Base-by-base conservation (phyloP, 805 yeast genomes). In the Metschnikowia noctiluminum region DNA sequence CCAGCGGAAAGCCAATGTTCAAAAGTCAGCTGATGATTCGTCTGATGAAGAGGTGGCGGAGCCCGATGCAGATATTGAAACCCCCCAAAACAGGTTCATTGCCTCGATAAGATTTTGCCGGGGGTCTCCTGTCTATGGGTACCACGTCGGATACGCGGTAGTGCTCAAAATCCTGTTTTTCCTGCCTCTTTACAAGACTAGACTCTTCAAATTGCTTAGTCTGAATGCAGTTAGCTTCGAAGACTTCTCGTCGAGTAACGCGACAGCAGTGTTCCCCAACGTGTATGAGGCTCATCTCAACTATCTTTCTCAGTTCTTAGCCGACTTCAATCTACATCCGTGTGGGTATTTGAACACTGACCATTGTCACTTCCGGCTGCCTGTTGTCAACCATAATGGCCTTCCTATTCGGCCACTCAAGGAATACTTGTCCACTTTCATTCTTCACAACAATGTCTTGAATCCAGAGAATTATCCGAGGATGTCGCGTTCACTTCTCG, bases 101-200 rank as follows among this genome's bases (percentile, higher is more conserved):
- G 84, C 89, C 0, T 76, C 79, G 46, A 76, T 87, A 0, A 73
- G 82, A 0, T 51, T 88, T 0, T 86, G 95, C 45, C 81, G 82
- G 53, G 97, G 85, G 0, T 73, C 80, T 0, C 92, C 95, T 0
- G 85, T 91, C 42, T 94, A 94, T 62, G 98, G 98, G 0, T 92
- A 78, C 62, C 81, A 81, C 54, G 73, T 80, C 2, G 89, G 89
- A 0, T 78, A 81, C 69, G 57, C 71, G n/a, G 66, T 78, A 1
- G 86, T 80, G 59, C 78, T 87, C 57, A 90, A 89, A 63, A 78
- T 94, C 1, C 77, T 81, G 42, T 61, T 90, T 11, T 60, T 85
- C 10, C 81, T 83, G 51, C 94, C 96, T 0, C 61, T 78, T 5
- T 79, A 81, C 55, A 66, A 73, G 15, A 68, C 78, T 3, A 73